Conservation (phyloP, 2,329 filamentous ascomycete genomes). For the Graphium sp. region DNA sequence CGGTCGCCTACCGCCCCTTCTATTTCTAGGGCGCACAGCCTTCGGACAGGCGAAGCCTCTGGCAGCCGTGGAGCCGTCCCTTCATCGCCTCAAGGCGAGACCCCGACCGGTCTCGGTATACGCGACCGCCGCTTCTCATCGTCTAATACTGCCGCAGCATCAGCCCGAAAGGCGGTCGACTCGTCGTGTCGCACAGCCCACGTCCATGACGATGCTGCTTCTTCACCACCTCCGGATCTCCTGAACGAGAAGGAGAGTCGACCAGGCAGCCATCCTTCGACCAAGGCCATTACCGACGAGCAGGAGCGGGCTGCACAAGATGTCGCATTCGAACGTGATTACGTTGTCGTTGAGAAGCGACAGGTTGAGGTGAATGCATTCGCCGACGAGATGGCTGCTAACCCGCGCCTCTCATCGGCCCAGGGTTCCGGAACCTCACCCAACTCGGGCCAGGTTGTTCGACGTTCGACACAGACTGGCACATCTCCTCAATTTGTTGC, state of each 20-base stretch:
- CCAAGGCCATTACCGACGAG: slow-evolving; percentile 26
- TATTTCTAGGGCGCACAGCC: too few relatives aligned
- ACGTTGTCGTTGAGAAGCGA: slow-evolving; percentile 88
- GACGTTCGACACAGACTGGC: slow-evolving; percentile 52
- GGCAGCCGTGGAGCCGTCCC: too few relatives aligned
- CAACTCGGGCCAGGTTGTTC: slow-evolving; percentile 46
- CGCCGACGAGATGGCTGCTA: slow-evolving; percentile 84
- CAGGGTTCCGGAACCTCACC: slow-evolving; percentile 18
- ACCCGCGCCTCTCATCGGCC: slow-evolving; percentile 36
- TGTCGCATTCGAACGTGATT: slow-evolving; percentile 80
- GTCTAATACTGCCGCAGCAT: slow-evolving; percentile 16
- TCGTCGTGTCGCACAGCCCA: too few relatives aligned
- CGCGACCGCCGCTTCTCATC: slow-evolving; percentile 18
- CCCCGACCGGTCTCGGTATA: slow-evolving; percentile 32
- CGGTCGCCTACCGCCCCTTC: too few relatives aligned
- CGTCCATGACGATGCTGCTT: slow-evolving; percentile 1
- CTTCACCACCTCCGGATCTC: slow-evolving; percentile 10
- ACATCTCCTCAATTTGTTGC: slow-evolving; percentile 55
- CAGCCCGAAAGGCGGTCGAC: too few relatives aligned
- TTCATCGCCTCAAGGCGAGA: too few relatives aligned
- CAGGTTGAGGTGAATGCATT: slow-evolving; percentile 95
- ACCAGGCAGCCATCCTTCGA: too few relatives aligned
- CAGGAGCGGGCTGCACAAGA: slow-evolving; percentile 67
- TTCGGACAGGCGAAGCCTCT: background rate
- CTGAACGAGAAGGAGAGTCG: slow-evolving; percentile 18